Percentiles rank a stretch among this genome's conserved stretches.
Evolutionary conservation across 1,139 yeast genomes (phyloP).

Genomic region (Hansenula anomala): DNA sequence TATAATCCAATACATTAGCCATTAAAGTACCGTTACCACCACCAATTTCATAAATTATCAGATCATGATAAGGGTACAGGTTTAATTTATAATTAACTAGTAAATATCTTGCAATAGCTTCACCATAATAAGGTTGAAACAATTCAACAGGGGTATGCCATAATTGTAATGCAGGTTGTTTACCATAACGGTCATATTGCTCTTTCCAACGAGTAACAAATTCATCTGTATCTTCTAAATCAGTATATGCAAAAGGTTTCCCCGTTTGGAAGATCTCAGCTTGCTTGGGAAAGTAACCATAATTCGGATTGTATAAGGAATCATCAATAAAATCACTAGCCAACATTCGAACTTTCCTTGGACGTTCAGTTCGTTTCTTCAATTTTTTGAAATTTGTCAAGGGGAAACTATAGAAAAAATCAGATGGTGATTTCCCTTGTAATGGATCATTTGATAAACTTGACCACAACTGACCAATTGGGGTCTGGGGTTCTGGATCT

Average conservation of each 20-base stretch:
- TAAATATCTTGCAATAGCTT: constrained; percentile 73
- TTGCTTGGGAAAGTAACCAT: constrained; percentile 77
- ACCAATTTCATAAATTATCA: constrained; percentile 81
- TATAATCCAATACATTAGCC: constrained; percentile 69
- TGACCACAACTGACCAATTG: constrained; percentile 11
- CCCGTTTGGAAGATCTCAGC: constrained; percentile 71
- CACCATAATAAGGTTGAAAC: constrained; percentile 80
- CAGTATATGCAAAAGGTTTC: constrained; percentile 55
- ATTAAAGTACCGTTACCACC: constrained; percentile 89
- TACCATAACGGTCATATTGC: constrained; percentile 58
- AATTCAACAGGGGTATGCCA: constrained; percentile 93
- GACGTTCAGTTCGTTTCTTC: constrained; percentile 42
- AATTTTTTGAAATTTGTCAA: constrained; percentile 43
- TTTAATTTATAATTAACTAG: constrained; percentile 64
- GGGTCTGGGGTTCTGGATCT: constrained; percentile 2
- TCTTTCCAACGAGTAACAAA: constrained; percentile 66
- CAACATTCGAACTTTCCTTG: constrained; percentile 62
- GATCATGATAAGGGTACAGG: constrained; percentile 59
- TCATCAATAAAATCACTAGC: constrained; percentile 81
- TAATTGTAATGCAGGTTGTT: constrained; percentile 42
- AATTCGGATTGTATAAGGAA: constrained; percentile 72
- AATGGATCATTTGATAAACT: constrained; percentile 15
- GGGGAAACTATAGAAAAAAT: constrained; percentile 40
- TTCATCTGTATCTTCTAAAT: constrained; percentile 60
- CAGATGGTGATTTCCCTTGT: constrained; percentile 18